These are phyloP conservation scores for Paecilomyces formosus DNA, from an alignment of 2,329 filamentous ascomycete genomes.

Conservation along the genomic window DNA sequence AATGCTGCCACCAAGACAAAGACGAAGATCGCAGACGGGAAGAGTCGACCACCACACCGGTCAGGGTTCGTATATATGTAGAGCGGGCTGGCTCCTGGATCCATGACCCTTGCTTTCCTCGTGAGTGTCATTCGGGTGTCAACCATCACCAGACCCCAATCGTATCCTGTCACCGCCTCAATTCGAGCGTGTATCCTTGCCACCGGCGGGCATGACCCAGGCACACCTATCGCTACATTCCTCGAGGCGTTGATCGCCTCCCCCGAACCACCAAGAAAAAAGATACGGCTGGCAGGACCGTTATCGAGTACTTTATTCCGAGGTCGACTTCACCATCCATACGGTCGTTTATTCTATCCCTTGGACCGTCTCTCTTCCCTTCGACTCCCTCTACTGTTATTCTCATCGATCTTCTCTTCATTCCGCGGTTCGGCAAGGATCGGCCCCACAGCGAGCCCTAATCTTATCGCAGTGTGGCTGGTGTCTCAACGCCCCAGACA, in stretches of 20 bases:
- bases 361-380: background rate
- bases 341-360: background rate
- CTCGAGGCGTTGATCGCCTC: constrained; percentile 1
- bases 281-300: background rate
- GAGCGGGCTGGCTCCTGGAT: background rate
- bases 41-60: background rate
- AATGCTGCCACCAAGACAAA: background rate
- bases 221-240: background rate
- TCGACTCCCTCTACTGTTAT: background rate
- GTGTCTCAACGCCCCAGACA: background rate
- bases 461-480: background rate
- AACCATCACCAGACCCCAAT: background rate
- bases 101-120: background rate
- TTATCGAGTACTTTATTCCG: background rate
- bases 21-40: background rate
- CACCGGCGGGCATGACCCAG: background rate
- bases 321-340: background rate
- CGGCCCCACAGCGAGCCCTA: background rate
- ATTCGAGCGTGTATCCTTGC: background rate
- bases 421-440: background rate
- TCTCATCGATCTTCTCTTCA: background rate
- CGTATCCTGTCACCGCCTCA: background rate
- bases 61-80: background rate
- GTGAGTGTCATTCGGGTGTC: background rate
- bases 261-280: background rate